Conservation (phyloP, 768 basidiomycete genomes). For the Rhodotorula toruloides region DNA sequence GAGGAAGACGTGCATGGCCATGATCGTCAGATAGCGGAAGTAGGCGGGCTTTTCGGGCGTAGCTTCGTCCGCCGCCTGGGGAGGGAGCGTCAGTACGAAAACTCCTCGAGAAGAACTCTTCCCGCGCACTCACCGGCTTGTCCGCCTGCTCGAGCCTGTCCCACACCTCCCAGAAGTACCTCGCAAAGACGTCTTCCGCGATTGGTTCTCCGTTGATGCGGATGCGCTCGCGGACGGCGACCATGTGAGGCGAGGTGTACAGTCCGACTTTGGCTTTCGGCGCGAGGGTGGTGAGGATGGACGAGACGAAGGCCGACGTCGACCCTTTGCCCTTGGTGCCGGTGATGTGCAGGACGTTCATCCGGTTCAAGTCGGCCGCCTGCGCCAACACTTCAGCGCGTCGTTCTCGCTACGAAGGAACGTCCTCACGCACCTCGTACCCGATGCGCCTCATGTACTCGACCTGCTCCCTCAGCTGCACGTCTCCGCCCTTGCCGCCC, state of each 20-base stretch:
- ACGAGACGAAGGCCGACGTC: conserved; percentile 86
- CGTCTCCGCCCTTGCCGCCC: conserved; percentile 57
- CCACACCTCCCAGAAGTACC: conserved; percentile 96
- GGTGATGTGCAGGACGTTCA: conserved; percentile 93
- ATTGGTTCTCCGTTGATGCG: conserved; percentile 85
- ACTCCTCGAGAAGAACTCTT: not conserved
- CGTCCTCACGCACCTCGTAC: conserved; percentile 59
- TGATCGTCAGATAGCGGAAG: conserved; percentile 84
- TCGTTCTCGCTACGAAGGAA: not conserved
- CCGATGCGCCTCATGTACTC: conserved; percentile 84
- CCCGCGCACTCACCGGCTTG: conserved; percentile 52
- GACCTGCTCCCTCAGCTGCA: conserved; percentile 79
- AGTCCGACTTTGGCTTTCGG: conserved; percentile 80
- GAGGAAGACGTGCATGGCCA: conserved; percentile 86
- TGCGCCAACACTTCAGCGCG: conserved; percentile 46
- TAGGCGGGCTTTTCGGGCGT: conserved; percentile 78
- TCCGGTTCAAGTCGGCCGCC: conserved; percentile 73
- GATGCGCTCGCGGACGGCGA: conserved; percentile 91
- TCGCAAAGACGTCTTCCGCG: conserved; percentile 79
- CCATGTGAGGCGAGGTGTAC: conserved; percentile 93
- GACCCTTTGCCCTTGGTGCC: conserved; percentile 99
- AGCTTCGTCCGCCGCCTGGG: conserved; percentile 37
- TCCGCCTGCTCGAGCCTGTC: conserved; percentile 67
- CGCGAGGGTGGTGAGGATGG: conserved; percentile 68
- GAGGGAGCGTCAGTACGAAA: not conserved